Base-by-base conservation (phyloP, 2,329 filamentous ascomycete species). In the Onygenales sp. region DNA sequence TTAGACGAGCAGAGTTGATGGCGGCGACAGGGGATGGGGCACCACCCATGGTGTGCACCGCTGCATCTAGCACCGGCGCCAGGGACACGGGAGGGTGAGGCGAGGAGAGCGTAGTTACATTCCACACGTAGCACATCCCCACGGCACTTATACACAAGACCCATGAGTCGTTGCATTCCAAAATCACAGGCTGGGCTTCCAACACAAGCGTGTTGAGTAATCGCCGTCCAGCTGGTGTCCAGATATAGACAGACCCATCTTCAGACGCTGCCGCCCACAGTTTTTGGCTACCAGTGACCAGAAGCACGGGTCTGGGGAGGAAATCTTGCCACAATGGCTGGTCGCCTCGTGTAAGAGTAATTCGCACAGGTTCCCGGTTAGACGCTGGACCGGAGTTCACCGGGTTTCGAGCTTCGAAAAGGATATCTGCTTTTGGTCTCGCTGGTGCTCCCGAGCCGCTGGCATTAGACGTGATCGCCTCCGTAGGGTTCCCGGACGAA, bases 241-340 rank as follows among this genome's bases (percentile, higher is more conserved):
- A 98, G 7, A 89, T 81, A 65, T 95, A 89, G 7, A 98, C 68
- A 14, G 85, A 89, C 13, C 90, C 93, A 64, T 97, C 93, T 67
- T 98, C 93, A 63, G 91, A 96, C 8, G 87, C 91, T 13, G 86
- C 92, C 0, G 88, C 86, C 87, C 93, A 98, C 66, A 97, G 91
- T 60, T 87, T 84, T 61, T 86, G 84, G 68, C 90, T 97, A 2
- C 90, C 94, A 0, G 92, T 93, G 1, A 94, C 85, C 1, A 97
- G 78, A n/a, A 98, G 80, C 27, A 95, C 87, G 5, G 89, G 83
- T 55, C 86, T 81, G 0, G 92, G 91, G 11, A 98, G 74, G 63
- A 89, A 98, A 65, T 98, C 94, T 64, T 96, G 89, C 93, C 94
- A 98, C 3, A 97, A 70, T 1, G 86, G 76, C 53, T 85, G 83